Evolutionary conservation across 2,329 filamentous ascomycete species (phyloP).

Genomic region (Ceratocystis cacaofunesta): DNA sequence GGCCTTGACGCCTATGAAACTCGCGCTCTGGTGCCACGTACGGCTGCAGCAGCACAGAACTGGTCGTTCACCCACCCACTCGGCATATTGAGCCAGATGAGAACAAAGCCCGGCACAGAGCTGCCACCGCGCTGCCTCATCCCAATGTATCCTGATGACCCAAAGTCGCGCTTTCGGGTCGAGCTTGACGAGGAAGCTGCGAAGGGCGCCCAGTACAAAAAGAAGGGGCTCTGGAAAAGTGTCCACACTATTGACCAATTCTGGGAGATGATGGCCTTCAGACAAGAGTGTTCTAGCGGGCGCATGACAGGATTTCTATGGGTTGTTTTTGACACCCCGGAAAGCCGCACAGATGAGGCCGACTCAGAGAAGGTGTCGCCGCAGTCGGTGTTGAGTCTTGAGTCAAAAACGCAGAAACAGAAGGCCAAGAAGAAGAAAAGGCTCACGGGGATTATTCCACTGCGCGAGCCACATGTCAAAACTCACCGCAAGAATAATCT

Average conservation of each 20-base stretch:
- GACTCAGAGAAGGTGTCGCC: slow-evolving; percentile 14
- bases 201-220: slow-evolving; percentile 38
- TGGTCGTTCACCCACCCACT: slow-evolving; percentile 64
- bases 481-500: slow-evolving; percentile 36
- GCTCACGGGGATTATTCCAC: slow-evolving; percentile 44
- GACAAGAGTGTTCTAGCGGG: slow-evolving; percentile 90
- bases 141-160: slow-evolving; percentile 86
- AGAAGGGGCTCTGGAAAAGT: slow-evolving; percentile 62
- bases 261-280: slow-evolving; percentile 96
- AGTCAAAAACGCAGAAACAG: slow-evolving; percentile 20
- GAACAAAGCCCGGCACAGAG: slow-evolving; percentile 36
- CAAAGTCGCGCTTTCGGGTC: slow-evolving; percentile 76
- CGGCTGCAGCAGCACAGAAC: slow-evolving; percentile 31
- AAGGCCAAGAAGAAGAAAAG: slow-evolving; percentile 32
- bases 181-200: slow-evolving; percentile 76
- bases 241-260: slow-evolving; percentile 78
- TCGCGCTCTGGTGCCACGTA: slow-evolving; percentile 57
- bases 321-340: slow-evolving; percentile 56
- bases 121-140: slow-evolving; percentile 73
- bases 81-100: slow-evolving; percentile 46
- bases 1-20: slow-evolving; percentile 74
- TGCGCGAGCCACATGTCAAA: slow-evolving; percentile 52
- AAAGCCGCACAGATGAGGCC: slow-evolving; percentile 21
- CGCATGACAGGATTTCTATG: slow-evolving; percentile 88
- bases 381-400: not conserved